Conservation (phyloP, 306 rosid species). For the Mucuna pruriens region DNA sequence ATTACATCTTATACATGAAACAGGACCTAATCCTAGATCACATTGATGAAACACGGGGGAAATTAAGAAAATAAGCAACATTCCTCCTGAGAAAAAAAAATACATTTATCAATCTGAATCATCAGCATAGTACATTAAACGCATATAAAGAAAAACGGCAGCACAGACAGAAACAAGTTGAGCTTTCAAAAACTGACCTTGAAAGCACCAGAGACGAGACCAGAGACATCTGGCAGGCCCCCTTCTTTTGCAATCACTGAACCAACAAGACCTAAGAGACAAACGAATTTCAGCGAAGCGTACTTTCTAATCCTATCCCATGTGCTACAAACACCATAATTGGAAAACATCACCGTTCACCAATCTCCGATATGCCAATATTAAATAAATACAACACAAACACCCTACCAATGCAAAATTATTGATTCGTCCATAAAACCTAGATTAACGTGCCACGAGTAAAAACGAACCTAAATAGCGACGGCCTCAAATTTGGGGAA, state of each 20-base stretch:
- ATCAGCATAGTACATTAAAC: neutral
- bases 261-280: slow-evolving; percentile 74
- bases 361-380: neutral
- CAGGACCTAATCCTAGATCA: neutral
- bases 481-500: neutral
- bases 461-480: neutral
- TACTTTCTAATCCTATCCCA: neutral
- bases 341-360: neutral
- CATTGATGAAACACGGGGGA: neutral
- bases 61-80: neutral
- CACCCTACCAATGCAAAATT: neutral
- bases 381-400: neutral
- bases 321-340: neutral
- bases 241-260: slow-evolving; percentile 90
- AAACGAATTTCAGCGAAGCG: slow-evolving; percentile 20
- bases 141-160: neutral
- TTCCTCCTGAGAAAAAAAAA: neutral
- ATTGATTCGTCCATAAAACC: slow-evolving; percentile 37
- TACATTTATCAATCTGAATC: neutral
- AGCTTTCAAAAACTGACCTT: slow-evolving; percentile 59
- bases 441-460: slow-evolving; percentile 13
- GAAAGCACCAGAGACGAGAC: slow-evolving; percentile 74
- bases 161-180: neutral
- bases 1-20: slow-evolving; percentile 3
- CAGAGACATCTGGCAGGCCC: slow-evolving; percentile 59